phyloP scores from a whole-genome alignment of 2,329 filamentous ascomycete species.

The Blastomyces gilchristii region DNA sequence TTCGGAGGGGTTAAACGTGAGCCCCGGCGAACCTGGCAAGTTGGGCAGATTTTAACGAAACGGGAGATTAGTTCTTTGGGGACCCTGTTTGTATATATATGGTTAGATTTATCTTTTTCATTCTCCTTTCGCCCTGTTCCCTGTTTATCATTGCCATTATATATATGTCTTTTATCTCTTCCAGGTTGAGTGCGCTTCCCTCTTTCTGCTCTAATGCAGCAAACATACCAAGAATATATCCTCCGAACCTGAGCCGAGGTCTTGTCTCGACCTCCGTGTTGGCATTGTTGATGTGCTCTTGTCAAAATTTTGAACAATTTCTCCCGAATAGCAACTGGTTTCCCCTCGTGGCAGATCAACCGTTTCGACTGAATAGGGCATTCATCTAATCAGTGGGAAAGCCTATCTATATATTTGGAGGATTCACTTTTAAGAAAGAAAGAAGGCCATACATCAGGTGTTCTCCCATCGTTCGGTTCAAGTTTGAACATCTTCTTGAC shows the following conservation, averaged over 20 bases:
- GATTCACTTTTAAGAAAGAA: constrained; percentile 2
- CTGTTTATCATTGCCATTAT: not conserved
- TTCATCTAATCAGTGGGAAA: constrained; percentile 1
- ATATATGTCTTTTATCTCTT: not conserved
- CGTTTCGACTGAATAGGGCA: constrained; percentile 24
- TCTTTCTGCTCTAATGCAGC: not conserved
- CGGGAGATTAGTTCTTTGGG: constrained; percentile 44
- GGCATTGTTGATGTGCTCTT: constrained; percentile 41
- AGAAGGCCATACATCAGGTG: constrained; percentile 27
- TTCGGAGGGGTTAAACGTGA: constrained; percentile 33
- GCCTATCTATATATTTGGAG: not conserved
- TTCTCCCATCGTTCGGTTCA: constrained; percentile 30
- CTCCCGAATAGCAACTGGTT: constrained; percentile 44
- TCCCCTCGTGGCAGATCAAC: constrained; percentile 42
- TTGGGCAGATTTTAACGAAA: constrained; percentile 43
- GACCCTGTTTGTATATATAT: constrained; percentile 30
- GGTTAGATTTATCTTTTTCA: not conserved
- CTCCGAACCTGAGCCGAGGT: constrained; percentile 43
- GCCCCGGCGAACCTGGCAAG: constrained; percentile 39
- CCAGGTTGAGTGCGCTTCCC: not conserved
- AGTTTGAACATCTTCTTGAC: constrained; percentile 46
- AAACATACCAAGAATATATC: constrained; percentile 40
- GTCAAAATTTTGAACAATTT: constrained; percentile 44
- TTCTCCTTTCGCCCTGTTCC: not conserved
- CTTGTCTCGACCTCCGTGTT: constrained; percentile 44